Conservation (phyloP, 1,284 basidiomycete species). For the Microbotryomycetes sp. region DNA sequence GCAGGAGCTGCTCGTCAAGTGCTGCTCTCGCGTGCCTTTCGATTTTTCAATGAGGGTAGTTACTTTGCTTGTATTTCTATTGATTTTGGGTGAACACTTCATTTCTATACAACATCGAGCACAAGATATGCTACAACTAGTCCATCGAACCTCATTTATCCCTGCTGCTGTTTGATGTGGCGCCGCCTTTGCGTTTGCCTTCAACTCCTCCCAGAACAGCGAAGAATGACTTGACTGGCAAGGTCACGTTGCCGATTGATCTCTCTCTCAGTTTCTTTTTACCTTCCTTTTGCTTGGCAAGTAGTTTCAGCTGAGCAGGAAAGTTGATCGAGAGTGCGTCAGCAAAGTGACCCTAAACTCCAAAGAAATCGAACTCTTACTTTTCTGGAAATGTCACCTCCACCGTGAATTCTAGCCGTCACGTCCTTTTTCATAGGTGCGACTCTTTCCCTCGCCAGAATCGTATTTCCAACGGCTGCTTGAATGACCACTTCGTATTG, state of each 20-base stretch:
- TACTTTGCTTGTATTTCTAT: neutral
- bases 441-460: slow-evolving; percentile 82
- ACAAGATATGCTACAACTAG: too few relatives aligned
- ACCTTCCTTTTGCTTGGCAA: slow-evolving; percentile 86
- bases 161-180: neutral
- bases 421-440: slow-evolving; percentile 88
- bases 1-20: too few relatives aligned
- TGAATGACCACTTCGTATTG: slow-evolving; percentile 70
- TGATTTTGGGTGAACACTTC: too few relatives aligned
- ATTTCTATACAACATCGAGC: too few relatives aligned
- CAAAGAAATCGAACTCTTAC: neutral
- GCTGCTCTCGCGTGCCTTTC: too few relatives aligned
- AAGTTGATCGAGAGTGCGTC: neutral
- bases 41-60: neutral
- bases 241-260: slow-evolving; percentile 17
- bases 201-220: slow-evolving; percentile 24
- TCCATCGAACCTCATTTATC: too few relatives aligned
- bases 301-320: slow-evolving; percentile 58
- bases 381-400: slow-evolving; percentile 25
- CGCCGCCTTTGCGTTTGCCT: slow-evolving; percentile 19
- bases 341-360: too few relatives aligned
- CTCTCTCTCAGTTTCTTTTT: slow-evolving; percentile 68
- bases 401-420: slow-evolving; percentile 29
- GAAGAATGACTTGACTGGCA: slow-evolving; percentile 27
- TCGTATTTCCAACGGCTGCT: slow-evolving; percentile 64